Conservation (phyloP, 768 basidiomycete genomes). For the Jaapia argillacea region DNA sequence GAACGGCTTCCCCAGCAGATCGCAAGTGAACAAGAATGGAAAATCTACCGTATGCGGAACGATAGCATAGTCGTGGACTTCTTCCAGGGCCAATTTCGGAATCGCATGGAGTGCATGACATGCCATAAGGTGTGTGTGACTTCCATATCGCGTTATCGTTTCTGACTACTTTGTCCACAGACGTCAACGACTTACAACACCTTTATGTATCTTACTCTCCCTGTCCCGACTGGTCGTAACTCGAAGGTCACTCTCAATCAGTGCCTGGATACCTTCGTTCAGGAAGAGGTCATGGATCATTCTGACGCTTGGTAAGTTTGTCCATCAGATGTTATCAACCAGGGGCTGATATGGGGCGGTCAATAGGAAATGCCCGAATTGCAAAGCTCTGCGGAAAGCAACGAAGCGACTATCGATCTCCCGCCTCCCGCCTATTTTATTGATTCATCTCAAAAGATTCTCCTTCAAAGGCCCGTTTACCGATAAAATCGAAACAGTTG, state of each 20-base stretch:
- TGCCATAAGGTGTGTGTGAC: slow-evolving; percentile 63
- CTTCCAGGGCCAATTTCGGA: slow-evolving; percentile 96
- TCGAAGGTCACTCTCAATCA: slow-evolving; percentile 59
- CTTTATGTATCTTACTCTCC: slow-evolving; percentile 91
- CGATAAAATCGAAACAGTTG: slow-evolving; percentile 92
- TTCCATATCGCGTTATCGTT: not conserved
- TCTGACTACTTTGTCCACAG: too few relatives aligned
- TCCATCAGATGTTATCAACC: not conserved
- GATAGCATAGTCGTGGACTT: slow-evolving; percentile 93
- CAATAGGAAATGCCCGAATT: slow-evolving; percentile 88
- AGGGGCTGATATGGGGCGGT: too few relatives aligned
- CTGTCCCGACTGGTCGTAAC: slow-evolving; percentile 62
- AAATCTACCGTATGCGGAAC: slow-evolving; percentile 78
- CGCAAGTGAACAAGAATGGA: slow-evolving; percentile 91
- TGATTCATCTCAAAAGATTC: slow-evolving; percentile 91
- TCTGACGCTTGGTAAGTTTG: slow-evolving; percentile 81
- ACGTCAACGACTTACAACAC: slow-evolving; percentile 96
- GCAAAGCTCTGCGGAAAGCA: slow-evolving; percentile 82
- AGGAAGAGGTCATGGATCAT: slow-evolving; percentile 82
- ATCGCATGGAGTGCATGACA: slow-evolving; percentile 79
- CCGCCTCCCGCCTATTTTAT: slow-evolving; percentile 84
- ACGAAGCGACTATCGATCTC: slow-evolving; percentile 84
- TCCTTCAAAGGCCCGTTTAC: slow-evolving; percentile 86
- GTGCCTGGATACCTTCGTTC: slow-evolving; percentile 87
- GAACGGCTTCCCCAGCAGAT: slow-evolving; percentile 81